Evolutionary conservation across 2,329 filamentous ascomycete genomes (phyloP), one percentile per base, ranked within the genome.

Genomic region (Stachybotrys chlorohalonatus): DNA sequence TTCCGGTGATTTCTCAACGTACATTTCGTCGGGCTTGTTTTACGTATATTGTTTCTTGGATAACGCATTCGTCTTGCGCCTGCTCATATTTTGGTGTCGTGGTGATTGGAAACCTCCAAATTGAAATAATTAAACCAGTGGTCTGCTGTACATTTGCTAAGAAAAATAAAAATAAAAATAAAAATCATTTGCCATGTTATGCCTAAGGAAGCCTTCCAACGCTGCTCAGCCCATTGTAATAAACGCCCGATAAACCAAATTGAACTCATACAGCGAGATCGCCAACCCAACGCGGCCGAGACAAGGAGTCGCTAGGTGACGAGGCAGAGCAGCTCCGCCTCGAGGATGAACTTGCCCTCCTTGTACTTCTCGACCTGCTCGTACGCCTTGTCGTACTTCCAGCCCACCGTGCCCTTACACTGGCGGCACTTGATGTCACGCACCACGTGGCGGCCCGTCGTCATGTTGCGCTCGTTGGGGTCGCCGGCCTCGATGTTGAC

Each of bases 361-460:
- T 99, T 99, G 75, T 99, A 99, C 75, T 96, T 96, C 80, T 99
- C 93, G 60, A 81, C 86, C 39, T 77, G 73, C 75, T 99, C 94
- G 70, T 89, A 97, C 1, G 94, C 94, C 75, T 95, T 96, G 73
- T 99, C 94, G 70, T 99, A 99, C 72, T 96, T 97, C 94, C 94
- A 99, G 42, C 94, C 94, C 53, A 99, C 94, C 32, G 87, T 88
- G 70, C 92, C 88, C 68, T 87, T 88, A 81, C 94, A 99, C 72
- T 95, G 89, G 56, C 87, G 82, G 76, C 94, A 99, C 56, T 79
- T 79, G 64, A 99, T 96, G 70, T 99, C 94, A 56, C 94, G 86
- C 51, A 99, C 94, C 55, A 97, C 81, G 72, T 99, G 94, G 54
- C 89, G 84, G 53, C 94, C 94, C 1, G 94, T 99, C 13, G 94